Evolutionary conservation across 2,329 filamentous ascomycete species (phyloP), one percentile per base, ranked within the genome.

Genomic region (Aspergillus fijiensis): DNA sequence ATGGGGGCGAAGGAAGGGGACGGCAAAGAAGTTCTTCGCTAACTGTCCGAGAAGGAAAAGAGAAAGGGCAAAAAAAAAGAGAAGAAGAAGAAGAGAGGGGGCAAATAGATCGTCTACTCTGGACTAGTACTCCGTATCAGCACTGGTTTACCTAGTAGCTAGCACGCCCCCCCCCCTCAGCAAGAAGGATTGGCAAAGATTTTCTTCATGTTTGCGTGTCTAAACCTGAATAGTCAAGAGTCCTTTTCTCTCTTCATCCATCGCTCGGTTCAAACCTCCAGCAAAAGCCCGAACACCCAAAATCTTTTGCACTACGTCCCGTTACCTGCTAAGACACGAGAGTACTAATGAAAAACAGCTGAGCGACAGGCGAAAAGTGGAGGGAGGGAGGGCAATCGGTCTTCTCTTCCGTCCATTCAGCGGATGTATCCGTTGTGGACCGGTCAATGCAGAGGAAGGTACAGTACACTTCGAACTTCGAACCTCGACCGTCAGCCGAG

Each of bases 331-430:
- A 12, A 35, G 12, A 35, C 16, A 6, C 33, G 12, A 35, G 11
- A 16, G 12, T 5, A 35, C 14, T 29, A 21, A 48, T 31, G n/a
- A 27, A 1, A 19, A 49, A 12, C 16, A 19, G 19, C 23, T 23
- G 48, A 49, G 21, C 21, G 12, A 10, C 11, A 49, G 25, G 21
- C 11, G 42, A 31, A 19, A 54, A 29, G 16, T 21, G 7, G 39
- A 48, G 52, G 33, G 14, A 35, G 33, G 11, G 39, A n/a, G 6
- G 14, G 39, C 39, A 16, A 19, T 19, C 53, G 53, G 53, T 49
- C 33, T 31, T 55, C 48, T n/a, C 3, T 55, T 55, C 53, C 53
- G 29, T 55, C 53, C 53, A 55, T 19, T 55, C 42, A 55, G 53
- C 53, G 53, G 53, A 31, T 45, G n/a, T 23, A 55, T 55, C 42